Evolutionary conservation across 305 asterid genomes (phyloP).

Genomic region (Andrographis paniculata): DNA sequence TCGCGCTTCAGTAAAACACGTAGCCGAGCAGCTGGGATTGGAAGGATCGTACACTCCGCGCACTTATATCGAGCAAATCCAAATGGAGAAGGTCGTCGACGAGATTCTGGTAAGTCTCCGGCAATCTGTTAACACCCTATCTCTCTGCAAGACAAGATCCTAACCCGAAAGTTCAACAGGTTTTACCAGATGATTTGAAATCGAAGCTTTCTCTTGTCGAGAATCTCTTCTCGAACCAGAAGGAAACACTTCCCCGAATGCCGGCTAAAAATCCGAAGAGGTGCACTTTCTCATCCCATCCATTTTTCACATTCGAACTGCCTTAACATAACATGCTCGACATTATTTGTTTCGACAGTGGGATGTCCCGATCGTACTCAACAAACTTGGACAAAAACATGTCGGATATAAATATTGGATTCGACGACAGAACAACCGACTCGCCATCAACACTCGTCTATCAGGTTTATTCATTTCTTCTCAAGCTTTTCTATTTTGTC

Average conservation of each 20-base stretch:
- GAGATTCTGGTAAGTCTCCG: slow-evolving; percentile 78
- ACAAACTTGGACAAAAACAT: slow-evolving; percentile 56
- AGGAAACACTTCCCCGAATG: slow-evolving; percentile 73
- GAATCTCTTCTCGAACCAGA: slow-evolving; percentile 72
- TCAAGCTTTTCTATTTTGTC: too few species aligned
- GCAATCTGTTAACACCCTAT: neutral
- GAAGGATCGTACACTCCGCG: slow-evolving; percentile 83
- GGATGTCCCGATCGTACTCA: slow-evolving; percentile 85
- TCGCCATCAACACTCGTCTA: slow-evolving; percentile 33
- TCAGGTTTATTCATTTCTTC: slow-evolving; percentile 28
- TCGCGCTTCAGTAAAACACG: slow-evolving; percentile 48
- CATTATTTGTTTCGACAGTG: slow-evolving; percentile 32
- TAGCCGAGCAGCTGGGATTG: slow-evolving; percentile 83
- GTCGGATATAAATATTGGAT: slow-evolving; percentile 36
- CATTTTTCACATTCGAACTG: neutral
- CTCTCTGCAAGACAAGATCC: slow-evolving; percentile 14
- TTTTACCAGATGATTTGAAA: slow-evolving; percentile 91
- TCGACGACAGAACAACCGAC: slow-evolving; percentile 51
- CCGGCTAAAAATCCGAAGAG: slow-evolving; percentile 36
- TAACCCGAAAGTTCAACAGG: slow-evolving; percentile 43
- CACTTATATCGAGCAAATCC: slow-evolving; percentile 95
- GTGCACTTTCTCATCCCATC: neutral
- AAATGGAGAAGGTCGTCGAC: slow-evolving; percentile 86
- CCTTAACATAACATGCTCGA: neutral
- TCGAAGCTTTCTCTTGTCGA: slow-evolving; percentile 45